Percentiles rank a stretch among this genome's conserved stretches.
These are phyloP conservation scores for Stachybotrys echinatus DNA, from an alignment of 2,329 filamentous ascomycete genomes.

Conservation along the genomic window DNA sequence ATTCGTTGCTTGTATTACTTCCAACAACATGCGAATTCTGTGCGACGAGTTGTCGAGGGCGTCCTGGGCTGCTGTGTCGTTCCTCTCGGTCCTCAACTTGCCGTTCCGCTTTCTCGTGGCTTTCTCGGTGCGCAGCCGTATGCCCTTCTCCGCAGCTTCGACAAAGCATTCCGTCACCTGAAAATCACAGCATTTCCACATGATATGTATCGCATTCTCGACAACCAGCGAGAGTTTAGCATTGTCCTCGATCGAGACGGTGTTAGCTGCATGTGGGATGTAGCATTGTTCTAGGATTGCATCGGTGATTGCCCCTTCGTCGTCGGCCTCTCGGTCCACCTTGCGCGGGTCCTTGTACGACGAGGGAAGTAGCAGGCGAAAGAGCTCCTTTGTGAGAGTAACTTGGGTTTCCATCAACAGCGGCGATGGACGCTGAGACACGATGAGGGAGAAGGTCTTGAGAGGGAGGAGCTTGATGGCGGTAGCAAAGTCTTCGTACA, in stretches of 20 bases:
- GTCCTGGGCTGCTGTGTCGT: conserved; percentile 36
- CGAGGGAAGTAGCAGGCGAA: conserved; percentile 37
- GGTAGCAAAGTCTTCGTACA: conserved; percentile 55
- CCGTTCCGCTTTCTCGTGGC: conserved; percentile 33
- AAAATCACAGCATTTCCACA: conserved; percentile 31
- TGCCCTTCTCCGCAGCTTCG: conserved; percentile 37
- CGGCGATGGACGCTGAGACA: conserved; percentile 26
- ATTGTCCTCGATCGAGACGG: conserved; percentile 58
- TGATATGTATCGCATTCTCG: conserved; percentile 57
- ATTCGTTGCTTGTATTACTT: conserved; percentile 21
- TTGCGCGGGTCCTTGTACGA: conserved; percentile 35
- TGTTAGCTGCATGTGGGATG: conserved; percentile 60
- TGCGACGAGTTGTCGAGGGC: conserved; percentile 38
- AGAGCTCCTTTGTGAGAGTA: conserved; percentile 39
- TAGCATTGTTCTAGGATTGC: conserved; percentile 53
- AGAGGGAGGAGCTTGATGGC: conserved; percentile 54
- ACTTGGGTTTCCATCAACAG: conserved; percentile 34
- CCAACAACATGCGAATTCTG: conserved; percentile 34
- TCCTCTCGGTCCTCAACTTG: conserved; percentile 22
- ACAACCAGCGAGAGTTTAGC: conserved; percentile 66
- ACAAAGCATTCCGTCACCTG: conserved; percentile 29
- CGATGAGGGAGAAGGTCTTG: conserved; percentile 51
- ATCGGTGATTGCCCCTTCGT: conserved; percentile 33
- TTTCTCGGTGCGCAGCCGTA: conserved; percentile 43
- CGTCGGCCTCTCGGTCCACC: conserved; percentile 28